Evolutionary conservation across 1,284 basidiomycete genomes (phyloP).

Genomic region (Vanrija humicola): DNA sequence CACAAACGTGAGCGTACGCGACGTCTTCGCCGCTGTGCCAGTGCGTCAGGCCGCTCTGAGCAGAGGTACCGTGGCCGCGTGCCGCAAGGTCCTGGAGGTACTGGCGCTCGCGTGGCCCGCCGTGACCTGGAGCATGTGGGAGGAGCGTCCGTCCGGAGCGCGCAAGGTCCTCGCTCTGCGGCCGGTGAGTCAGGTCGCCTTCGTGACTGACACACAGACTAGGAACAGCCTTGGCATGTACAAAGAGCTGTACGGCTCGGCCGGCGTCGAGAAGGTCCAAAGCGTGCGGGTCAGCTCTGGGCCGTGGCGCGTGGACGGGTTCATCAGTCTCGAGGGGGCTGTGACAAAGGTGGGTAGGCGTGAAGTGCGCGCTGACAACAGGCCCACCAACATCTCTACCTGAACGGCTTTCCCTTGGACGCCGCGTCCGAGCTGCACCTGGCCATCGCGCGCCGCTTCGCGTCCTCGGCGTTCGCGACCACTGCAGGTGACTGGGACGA

Average conservation of each 20-base stretch:
- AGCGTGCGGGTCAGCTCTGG: conserved; percentile 57
- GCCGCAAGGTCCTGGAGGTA: conserved; percentile 66
- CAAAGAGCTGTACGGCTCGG: conserved; percentile 29
- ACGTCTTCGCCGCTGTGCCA: conserved; percentile 76
- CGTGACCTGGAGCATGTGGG: conserved; percentile 66
- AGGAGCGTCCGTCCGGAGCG: conserved; percentile 36
- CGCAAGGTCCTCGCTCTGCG: conserved; percentile 26
- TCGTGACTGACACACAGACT: conserved; percentile 1
- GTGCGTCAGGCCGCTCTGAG: conserved; percentile 33
- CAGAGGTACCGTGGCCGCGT: conserved; percentile 58
- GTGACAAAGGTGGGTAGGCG: conserved; percentile 61
- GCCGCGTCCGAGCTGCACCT: conserved; percentile 63
- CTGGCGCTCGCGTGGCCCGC: conserved; percentile 67
- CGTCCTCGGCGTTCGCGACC: conserved; percentile 28
- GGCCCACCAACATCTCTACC: conserved; percentile 77
- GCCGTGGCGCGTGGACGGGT: conserved; percentile 64
- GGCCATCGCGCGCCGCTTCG: conserved; percentile 63
- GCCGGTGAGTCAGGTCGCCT: conserved; percentile 53
- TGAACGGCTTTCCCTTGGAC: conserved; percentile 73
- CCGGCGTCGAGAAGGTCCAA: conserved; percentile 55
- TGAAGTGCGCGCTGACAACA: conserved; percentile 34
- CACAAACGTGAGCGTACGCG: conserved; percentile 73
- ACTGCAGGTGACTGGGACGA: conserved; percentile 45
- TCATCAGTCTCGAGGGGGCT: conserved; percentile 72
- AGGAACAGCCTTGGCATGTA: conserved; percentile 24